A percentile compares a stretch with the other conserved stretches of the same genome.
Evolutionary conservation across 805 yeast genomes (phyloP).

Genomic region (Saccharomycopsis schoenii): DNA sequence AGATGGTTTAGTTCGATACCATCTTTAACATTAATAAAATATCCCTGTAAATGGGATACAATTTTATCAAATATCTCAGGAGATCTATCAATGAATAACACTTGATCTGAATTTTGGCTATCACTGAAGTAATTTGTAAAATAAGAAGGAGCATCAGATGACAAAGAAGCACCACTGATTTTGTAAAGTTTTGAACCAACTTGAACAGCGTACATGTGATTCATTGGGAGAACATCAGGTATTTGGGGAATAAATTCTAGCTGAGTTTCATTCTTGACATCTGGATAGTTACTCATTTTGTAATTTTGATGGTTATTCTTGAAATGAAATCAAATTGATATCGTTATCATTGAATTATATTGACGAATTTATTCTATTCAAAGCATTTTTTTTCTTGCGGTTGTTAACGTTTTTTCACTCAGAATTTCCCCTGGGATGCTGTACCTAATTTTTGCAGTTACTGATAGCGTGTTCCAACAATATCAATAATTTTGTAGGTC

Average conservation of each 20-base stretch:
- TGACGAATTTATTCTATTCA: too few species aligned
- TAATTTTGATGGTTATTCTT: too few species aligned
- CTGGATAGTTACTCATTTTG: not conserved
- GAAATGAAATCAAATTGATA: not conserved
- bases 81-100: constrained; percentile 63
- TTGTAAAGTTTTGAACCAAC: constrained; percentile 54
- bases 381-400: too few species aligned
- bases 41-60: constrained; percentile 71
- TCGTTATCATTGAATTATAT: too few species aligned
- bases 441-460: too few species aligned
- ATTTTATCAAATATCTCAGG: constrained; percentile 60
- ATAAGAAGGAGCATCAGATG: constrained; percentile 82
- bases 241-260: constrained; percentile 24
- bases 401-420: too few species aligned
- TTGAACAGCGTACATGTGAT: constrained; percentile 57
- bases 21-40: constrained; percentile 47
- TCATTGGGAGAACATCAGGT: constrained; percentile 53
- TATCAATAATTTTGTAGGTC: too few species aligned
- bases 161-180: constrained; percentile 69
- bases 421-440: too few species aligned
- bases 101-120: constrained; percentile 19
- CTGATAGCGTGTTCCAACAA: too few species aligned
- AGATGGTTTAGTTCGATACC: constrained; percentile 55
- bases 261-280: constrained; percentile 1
- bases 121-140: constrained; percentile 59